Evolutionary conservation across 2,329 filamentous ascomycete genomes (phyloP), one percentile per base, ranked within the genome.

Genomic region (Paradendryphiella salina): DNA sequence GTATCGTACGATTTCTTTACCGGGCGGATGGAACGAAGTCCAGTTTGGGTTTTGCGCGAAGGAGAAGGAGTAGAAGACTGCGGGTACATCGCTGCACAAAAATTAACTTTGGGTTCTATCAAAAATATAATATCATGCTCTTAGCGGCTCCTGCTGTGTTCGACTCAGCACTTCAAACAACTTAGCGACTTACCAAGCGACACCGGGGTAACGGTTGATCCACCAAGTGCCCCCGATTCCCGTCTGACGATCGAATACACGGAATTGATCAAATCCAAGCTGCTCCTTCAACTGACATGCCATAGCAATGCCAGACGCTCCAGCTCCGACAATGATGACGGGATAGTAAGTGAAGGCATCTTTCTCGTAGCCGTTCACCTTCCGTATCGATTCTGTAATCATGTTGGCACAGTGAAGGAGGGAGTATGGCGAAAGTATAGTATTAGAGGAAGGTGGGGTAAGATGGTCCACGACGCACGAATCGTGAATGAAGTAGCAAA

Each of bases 161-260:
- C 4, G 5, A 1, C 9, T 5, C 10, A 21, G 11, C 5, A 11
- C 23, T 26, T 26, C 8, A 26, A 10, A 33, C n/a, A 11, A 14
- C 2, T 4, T 5, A 33, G 4, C 14, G 20, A 64, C 61, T 42
- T 57, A 69, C 65, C 63, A 68, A 38, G 63, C 60, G 69, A 74
- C 70, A 33, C 74, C 72, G 14, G 72, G 84, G 66, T 87, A 87
- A 26, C 77, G 74, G 64, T 86, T 87, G 36, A 79, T 79, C 69
- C 78, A 79, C 85, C 85, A 88, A 1, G 84, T 86, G 6, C 85
- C 85, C 26, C 85, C 85, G 35, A 86, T 75, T 3, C 79, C 78
- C 3, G 75, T 71, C 53, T 83, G 75, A 10, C 80, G 75, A 18
- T 87, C 85, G 52, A 86, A 86, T 62, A 87, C 77, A 21, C 75